phyloP scores from a whole-genome alignment of 805 yeast genomes.

The Torulaspora delbrueckii region DNA sequence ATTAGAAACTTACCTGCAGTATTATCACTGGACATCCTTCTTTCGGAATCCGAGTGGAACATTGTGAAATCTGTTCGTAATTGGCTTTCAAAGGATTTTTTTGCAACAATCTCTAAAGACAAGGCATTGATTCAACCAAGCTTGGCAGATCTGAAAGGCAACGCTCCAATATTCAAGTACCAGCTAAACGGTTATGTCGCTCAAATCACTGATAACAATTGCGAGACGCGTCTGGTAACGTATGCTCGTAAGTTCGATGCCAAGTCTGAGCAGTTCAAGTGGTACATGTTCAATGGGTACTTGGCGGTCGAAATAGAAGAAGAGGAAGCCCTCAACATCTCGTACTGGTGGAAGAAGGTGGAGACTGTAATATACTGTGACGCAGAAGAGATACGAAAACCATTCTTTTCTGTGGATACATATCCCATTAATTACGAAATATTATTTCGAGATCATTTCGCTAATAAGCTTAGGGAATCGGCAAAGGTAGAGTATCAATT shows the following conservation, averaged over 20 bases:
- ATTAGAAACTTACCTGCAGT: slow-evolving; percentile 60
- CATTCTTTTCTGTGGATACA: slow-evolving; percentile 43
- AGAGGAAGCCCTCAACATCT: slow-evolving; percentile 69
- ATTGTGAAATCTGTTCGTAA: slow-evolving; percentile 44
- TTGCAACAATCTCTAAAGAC: slow-evolving; percentile 39
- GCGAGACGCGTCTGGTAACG: slow-evolving; percentile 55
- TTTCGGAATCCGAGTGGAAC: slow-evolving; percentile 52
- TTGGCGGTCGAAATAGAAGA: slow-evolving; percentile 71
- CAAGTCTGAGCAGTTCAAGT: slow-evolving; percentile 35
- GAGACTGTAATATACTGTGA: slow-evolving; percentile 63
- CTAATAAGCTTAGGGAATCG: slow-evolving; percentile 57
- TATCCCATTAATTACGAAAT: slow-evolving; percentile 61
- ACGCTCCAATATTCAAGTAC: slow-evolving; percentile 42
- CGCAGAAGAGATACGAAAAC: slow-evolving; percentile 38
- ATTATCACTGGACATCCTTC: slow-evolving; percentile 54
- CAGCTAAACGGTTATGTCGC: slow-evolving; percentile 68
- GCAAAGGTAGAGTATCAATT: slow-evolving; percentile 60
- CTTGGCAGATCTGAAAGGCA: slow-evolving; percentile 28
- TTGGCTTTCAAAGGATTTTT: slow-evolving; percentile 64
- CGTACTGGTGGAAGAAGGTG: slow-evolving; percentile 80
- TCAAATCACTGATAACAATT: slow-evolving; percentile 53
- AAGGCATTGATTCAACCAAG: slow-evolving; percentile 37
- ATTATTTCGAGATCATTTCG: slow-evolving; percentile 69
- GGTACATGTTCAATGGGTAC: slow-evolving; percentile 91
- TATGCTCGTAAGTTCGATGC: slow-evolving; percentile 45